Conservation (phyloP, 2,329 filamentous ascomycete species). For the Fusarium heterosporum region DNA sequence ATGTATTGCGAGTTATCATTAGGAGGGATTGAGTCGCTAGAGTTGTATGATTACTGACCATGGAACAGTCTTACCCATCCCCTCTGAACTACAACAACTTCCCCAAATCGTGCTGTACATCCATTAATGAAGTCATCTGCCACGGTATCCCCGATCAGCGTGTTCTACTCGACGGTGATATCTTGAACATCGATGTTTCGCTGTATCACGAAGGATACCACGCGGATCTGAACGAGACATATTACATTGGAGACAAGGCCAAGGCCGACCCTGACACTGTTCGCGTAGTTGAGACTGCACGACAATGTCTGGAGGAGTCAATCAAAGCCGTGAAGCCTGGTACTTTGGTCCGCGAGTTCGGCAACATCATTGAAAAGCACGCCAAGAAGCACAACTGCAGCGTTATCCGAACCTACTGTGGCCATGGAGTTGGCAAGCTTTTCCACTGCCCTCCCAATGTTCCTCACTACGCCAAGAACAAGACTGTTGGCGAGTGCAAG, state of each 20-base stretch:
- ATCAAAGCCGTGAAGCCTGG: constrained; percentile 95
- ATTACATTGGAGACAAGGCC: constrained; percentile 94
- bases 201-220: constrained; percentile 96
- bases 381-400: constrained; percentile 88
- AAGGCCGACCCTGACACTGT: constrained; percentile 86
- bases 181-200: constrained; percentile 96
- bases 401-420: constrained; percentile 95
- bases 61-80: constrained; percentile 85
- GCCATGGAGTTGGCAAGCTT: constrained; percentile 91
- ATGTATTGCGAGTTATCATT: constrained; percentile 52
- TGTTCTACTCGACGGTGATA: constrained; percentile 89
- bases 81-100: constrained; percentile 96
- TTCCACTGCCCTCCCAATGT: constrained; percentile 96
- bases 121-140: constrained; percentile 96
- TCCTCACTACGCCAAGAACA: constrained; percentile 98
- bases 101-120: constrained; percentile 98
- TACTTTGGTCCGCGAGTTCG: constrained; percentile 90
- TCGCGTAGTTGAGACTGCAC: constrained; percentile 88
- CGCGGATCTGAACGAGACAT: constrained; percentile 97
- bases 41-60: constrained; percentile 8
- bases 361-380: constrained; percentile 94
- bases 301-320: constrained; percentile 89
- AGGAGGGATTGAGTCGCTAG: not conserved
- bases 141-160: constrained; percentile 97
- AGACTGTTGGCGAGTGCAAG: constrained; percentile 93